Evolutionary conservation across 208 protist genomes (phyloP).

Genomic region (Leptomonas pyrrhocoris): DNA sequence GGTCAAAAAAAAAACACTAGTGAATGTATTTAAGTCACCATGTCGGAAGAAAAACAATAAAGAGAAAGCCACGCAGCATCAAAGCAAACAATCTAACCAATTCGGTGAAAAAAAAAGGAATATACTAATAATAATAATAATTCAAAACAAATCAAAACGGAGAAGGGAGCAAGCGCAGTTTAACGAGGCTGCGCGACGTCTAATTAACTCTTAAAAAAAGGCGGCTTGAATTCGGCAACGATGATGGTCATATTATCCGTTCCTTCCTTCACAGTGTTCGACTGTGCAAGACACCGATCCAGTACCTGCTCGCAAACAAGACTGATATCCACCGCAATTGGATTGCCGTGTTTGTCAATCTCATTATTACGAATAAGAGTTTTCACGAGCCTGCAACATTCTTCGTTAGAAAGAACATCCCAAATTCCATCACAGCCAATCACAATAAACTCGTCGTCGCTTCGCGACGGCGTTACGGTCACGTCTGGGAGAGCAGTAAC

Average conservation of each 20-base stretch:
- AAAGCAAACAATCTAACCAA: not conserved
- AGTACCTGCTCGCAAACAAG: constrained; percentile 81
- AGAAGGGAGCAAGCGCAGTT: constrained; percentile 9
- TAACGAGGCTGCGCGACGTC: not conserved
- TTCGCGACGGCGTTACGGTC: constrained; percentile 29
- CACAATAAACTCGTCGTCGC: constrained; percentile 89
- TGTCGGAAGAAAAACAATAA: constrained; percentile 9
- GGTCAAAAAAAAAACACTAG: not conserved
- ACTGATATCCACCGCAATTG: constrained; percentile 56
- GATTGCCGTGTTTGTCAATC: constrained; percentile 25
- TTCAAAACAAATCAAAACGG: constrained; percentile 18
- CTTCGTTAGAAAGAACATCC: constrained; percentile 90
- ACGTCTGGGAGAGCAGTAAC: constrained; percentile 88
- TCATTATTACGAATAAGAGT: constrained; percentile 41
- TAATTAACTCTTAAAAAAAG: constrained; percentile 52
- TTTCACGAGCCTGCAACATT: constrained; percentile 65
- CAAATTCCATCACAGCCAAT: constrained; percentile 94
- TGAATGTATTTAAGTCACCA: not conserved
- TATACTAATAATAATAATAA: not conserved
- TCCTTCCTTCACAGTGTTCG: constrained; percentile 50
- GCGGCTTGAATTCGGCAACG: constrained; percentile 82
- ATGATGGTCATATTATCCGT: constrained; percentile 93
- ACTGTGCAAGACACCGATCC: constrained; percentile 71
- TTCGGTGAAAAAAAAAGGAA: not conserved
- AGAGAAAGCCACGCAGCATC: not conserved